Base-by-base conservation (phyloP, 148 eudicot species). In the Heliamphora exappendiculata region DNA sequence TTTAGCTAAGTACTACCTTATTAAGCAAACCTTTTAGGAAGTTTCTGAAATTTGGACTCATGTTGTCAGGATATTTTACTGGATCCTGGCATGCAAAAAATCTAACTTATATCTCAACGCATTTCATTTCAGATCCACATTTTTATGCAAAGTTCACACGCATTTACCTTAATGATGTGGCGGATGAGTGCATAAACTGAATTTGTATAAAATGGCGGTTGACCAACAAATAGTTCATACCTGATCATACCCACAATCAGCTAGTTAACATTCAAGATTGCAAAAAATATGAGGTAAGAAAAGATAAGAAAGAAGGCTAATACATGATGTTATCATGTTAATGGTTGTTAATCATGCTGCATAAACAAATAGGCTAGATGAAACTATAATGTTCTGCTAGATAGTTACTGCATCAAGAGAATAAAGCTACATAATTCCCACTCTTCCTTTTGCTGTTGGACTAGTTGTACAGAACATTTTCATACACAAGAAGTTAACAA, bases 131-230 rank as follows among this genome's bases (percentile, higher is more conserved):
- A 47, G 3, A 13, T 47, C 29, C 47, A 79, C 6, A 53, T 53
- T 39, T 26, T 47, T 54, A 19, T 69, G 20, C 45, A 84, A 62
- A 57, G 49, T 65, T 22, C 24, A 9, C 36, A 70, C 75, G 50
- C 58, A 69, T 19, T 60, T 85, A 96, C 99, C 99, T 91, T 96
- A 76, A 93, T 85, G 74, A 96, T 96, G 80, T 93, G 99, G 42
- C 94, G 83, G 76, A 96, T 90, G 59, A 96, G 98, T 76, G 92
- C 91, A 87, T 89, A 96, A 14, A 96, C 95, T 62, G 99, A 91
- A 79, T 93, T 96, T 36, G 99, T 96, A 80, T 96, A 96, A 63
- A 96, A 96, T 66, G 99, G 99, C 82, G 99, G 99, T 69, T 93
- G 97, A 58, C 99, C 99, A 73, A 93, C 98, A 87, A 89, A 96